Conservation (phyloP, 129 eudicot species). For the Centella asiatica region DNA sequence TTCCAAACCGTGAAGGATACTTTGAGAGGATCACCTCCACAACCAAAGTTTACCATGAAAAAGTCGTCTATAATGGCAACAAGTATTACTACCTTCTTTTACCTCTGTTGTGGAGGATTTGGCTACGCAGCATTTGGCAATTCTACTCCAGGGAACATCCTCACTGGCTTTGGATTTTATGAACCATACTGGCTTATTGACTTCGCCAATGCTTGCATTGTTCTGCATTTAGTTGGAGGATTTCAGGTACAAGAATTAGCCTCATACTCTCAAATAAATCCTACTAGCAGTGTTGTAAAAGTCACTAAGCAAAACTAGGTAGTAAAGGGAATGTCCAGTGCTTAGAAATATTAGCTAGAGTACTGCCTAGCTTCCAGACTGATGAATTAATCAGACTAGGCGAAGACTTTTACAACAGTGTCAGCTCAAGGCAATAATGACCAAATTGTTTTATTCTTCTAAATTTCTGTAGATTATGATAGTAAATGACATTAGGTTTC, state of each 20-base stretch:
- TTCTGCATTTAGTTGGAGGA: constrained; percentile 73
- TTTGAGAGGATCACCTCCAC: constrained; percentile 66
- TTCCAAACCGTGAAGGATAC: constrained; percentile 43
- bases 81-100: constrained; percentile 42
- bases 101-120: constrained; percentile 64
- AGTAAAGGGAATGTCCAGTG: too few species aligned
- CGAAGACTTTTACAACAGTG: too few species aligned
- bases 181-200: constrained; percentile 86
- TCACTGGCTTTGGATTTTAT: constrained; percentile 78
- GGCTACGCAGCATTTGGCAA: constrained; percentile 90
- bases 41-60: constrained; percentile 64
- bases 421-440: too few species aligned
- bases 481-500: too few species aligned
- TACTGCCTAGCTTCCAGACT: too few species aligned
- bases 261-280: background rate
- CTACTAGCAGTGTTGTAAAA: too few species aligned
- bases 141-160: constrained; percentile 68
- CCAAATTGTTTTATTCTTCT: too few species aligned
- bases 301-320: too few species aligned
- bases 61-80: constrained; percentile 52
- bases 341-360: too few species aligned
- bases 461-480: too few species aligned
- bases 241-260: constrained; percentile 48
- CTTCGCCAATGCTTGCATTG: constrained; percentile 67
- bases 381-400: too few species aligned